Evolutionary conservation across 2,329 filamentous ascomycete genomes (phyloP).

Genomic region (Talaromyces amestolkiae): DNA sequence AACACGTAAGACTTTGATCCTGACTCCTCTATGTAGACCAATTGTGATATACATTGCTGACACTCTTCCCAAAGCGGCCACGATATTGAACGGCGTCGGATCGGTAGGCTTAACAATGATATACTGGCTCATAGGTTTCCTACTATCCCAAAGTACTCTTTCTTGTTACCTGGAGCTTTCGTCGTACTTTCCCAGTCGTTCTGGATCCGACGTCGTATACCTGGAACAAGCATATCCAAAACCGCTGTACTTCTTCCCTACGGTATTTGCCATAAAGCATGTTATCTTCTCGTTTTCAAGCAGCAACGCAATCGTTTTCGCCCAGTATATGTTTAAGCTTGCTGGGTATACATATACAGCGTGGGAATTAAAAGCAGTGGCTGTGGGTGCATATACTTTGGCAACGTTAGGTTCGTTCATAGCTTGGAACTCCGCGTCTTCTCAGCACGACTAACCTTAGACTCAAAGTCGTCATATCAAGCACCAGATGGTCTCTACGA

Average conservation of each 20-base stretch:
- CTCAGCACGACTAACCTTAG: not conserved
- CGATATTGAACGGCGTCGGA: conserved; percentile 59
- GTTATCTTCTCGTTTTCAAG: conserved; percentile 65
- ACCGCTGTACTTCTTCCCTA: conserved; percentile 63
- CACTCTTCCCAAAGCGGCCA: conserved; percentile 46
- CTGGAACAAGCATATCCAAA: conserved; percentile 66
- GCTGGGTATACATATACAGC: conserved; percentile 32
- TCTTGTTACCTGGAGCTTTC: conserved; percentile 63
- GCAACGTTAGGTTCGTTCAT: conserved; percentile 39
- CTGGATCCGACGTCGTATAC: conserved; percentile 65
- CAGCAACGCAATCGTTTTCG: conserved; percentile 56
- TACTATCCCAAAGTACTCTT: conserved; percentile 57
- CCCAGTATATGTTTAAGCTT: conserved; percentile 17
- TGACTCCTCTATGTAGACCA: not conserved
- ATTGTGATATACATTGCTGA: not conserved
- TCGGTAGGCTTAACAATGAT: conserved; percentile 62
- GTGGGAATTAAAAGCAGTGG: conserved; percentile 18
- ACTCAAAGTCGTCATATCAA: conserved; percentile 46
- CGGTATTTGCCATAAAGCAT: conserved; percentile 62
- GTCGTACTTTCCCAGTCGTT: conserved; percentile 65
- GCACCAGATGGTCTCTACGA: conserved; percentile 58
- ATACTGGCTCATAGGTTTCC: conserved; percentile 63
- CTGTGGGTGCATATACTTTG: conserved; percentile 32
- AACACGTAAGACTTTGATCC: conserved; percentile 52
- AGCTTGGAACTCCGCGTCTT: conserved; percentile 39